Conservation (phyloP, 495 filamentous ascomycete species). For the Xylaria grammica region DNA sequence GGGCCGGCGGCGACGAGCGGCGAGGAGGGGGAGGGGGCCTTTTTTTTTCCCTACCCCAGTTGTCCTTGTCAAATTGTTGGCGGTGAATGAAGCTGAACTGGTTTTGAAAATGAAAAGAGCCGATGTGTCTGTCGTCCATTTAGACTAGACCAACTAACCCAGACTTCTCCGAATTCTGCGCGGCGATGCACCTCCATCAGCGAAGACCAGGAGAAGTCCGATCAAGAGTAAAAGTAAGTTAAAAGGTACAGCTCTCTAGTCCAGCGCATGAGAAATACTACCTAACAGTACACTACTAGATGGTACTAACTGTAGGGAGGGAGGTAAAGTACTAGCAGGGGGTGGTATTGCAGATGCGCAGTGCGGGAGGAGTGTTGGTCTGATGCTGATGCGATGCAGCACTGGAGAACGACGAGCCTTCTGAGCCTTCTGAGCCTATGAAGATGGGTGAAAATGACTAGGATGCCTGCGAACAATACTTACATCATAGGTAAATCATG, state of each 20-base stretch:
- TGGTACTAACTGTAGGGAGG: no score
- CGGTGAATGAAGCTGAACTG: neutral
- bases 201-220: constrained; percentile 5
- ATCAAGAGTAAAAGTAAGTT: neutral
- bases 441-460: neutral
- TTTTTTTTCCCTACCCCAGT: no score
- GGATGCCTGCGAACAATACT: constrained; percentile 13
- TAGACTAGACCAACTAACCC: no score
- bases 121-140: neutral
- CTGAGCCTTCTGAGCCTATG: neutral
- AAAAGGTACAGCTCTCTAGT: neutral
- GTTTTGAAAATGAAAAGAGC: neutral
- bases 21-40: no score
- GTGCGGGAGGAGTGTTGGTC: constrained; percentile 14
- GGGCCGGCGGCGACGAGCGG: neutral
- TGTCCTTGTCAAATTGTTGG: neutral
- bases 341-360: constrained; percentile 3
- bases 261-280: neutral
- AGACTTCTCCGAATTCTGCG: no score
- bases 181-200: neutral
- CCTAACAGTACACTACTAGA: neutral
- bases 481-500: constrained; percentile 26
- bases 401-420: neutral
- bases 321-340: neutral
- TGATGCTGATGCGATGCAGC: neutral